Conservation (phyloP, 768 basidiomycete genomes). For the Phanerodontia chrysosporium region DNA sequence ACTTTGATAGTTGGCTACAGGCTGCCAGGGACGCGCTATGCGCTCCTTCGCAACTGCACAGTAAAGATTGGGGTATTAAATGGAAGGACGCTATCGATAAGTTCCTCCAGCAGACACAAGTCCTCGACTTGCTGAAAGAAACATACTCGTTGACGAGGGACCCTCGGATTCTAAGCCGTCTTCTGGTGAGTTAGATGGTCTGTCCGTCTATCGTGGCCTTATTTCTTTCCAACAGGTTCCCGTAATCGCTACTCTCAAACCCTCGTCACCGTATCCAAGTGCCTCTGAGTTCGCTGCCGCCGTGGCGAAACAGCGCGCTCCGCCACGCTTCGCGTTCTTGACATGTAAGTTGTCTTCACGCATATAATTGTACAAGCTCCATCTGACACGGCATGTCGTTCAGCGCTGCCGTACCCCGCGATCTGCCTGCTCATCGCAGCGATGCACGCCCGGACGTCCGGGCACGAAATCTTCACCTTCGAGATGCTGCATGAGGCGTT, state of each 20-base stretch:
- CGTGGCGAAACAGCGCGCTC: conserved; percentile 49
- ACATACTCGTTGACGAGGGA: conserved; percentile 61
- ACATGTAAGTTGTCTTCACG: conserved; percentile 40
- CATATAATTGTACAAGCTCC: no score
- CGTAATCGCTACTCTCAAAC: conserved; percentile 42
- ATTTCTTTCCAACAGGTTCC: conserved; percentile 35
- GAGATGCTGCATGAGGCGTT: conserved; percentile 86
- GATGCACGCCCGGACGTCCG: conserved; percentile 69
- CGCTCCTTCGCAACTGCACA: conserved; percentile 18
- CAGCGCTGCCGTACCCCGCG: conserved; percentile 74
- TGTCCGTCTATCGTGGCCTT: background rate
- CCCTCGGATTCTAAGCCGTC: conserved; percentile 48
- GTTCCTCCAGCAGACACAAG: conserved; percentile 48
- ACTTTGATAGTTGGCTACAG: conserved; percentile 44
- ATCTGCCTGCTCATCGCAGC: conserved; percentile 84
- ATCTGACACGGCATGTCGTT: background rate
- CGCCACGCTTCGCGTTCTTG: conserved; percentile 48
- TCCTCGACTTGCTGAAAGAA: conserved; percentile 47
- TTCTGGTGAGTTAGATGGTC: conserved; percentile 48
- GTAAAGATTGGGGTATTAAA: conserved; percentile 52
- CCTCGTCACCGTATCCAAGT: conserved; percentile 51
- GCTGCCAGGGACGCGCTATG: conserved; percentile 46
- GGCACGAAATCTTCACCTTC: conserved; percentile 81
- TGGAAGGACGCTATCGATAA: conserved; percentile 59
- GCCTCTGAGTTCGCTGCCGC: conserved; percentile 39